Percentiles rank a stretch among this genome's conserved stretches.
phyloP scores from a whole-genome alignment of 2,329 filamentous ascomycete genomes.

The Davidsoniella neocaledoniae region DNA sequence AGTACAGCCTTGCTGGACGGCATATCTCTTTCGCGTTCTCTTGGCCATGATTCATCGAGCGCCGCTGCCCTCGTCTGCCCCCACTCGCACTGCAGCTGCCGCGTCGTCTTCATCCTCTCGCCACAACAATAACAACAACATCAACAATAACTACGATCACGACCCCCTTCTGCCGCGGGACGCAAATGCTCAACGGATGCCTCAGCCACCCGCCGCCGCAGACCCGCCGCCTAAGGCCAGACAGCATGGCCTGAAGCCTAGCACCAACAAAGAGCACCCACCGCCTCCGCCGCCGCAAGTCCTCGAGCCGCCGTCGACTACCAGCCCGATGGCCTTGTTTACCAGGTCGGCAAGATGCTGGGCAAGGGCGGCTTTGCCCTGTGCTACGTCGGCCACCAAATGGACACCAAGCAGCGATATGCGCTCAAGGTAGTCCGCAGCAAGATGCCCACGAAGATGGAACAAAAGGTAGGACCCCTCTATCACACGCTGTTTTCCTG shows the following conservation, averaged over 20 bases:
- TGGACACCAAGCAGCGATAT: constrained; percentile 48
- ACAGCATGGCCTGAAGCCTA: constrained; percentile 30
- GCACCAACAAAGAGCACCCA: constrained; percentile 49
- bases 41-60: constrained; percentile 12
- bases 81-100: not conserved
- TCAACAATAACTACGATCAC: constrained; percentile 27
- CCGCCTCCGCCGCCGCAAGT: constrained; percentile 45
- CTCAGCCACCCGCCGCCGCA: constrained; percentile 22
- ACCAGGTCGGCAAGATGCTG: constrained; percentile 56
- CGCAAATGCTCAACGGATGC: constrained; percentile 41
- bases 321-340: constrained; percentile 53
- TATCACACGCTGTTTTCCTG: not conserved
- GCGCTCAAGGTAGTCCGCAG: constrained; percentile 74
- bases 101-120: not conserved
- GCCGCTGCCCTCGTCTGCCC: constrained; percentile 8
- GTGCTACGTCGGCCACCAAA: constrained; percentile 55
- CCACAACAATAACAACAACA: not conserved
- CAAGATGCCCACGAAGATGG: constrained; percentile 67
- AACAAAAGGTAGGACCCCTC: constrained; percentile 52
- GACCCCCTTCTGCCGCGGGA: constrained; percentile 50
- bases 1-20: too few relatives aligned
- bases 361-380: constrained; percentile 74
- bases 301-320: constrained; percentile 45
- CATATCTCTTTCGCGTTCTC: too few relatives aligned
- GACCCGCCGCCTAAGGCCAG: constrained; percentile 37